Base-by-base conservation (phyloP, 208 protist genomes). In the Leishmania major region DNA sequence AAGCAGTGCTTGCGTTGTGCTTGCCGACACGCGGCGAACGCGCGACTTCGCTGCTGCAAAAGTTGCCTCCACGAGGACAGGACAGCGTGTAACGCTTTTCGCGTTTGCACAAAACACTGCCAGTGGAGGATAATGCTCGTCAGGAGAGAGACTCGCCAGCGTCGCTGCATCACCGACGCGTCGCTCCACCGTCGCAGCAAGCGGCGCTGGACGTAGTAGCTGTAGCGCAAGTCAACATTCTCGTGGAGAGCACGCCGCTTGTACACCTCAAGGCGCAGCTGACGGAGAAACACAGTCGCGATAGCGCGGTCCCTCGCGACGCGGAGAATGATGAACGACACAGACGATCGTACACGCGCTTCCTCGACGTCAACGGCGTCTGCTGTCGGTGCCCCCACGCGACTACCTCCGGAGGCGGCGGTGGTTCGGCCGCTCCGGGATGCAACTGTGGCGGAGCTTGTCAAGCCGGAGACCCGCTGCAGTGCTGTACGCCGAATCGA, bases 321-420 rank as follows among this genome's bases (percentile, higher is more conserved):
- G 25, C 88, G 81, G 51, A 97, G 78, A 64, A 97, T 87, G 47
- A 97, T 69, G 13, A 96, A 45, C 35, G 92, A 89, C 22, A 96
- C 82, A 49, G 94, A 97, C 13, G 59, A 88, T 28, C 22, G 66
- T 43, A 83, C 66, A 7, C 15, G 28, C 31, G 73, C 74, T 60
- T 80, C 80, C 53, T 79, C 35, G 35, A 45, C 31, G n/a, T 79
- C 62, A 19, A 59, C 37, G n/a, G 40, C 7, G 70, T 31, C 45
- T 47, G 45, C 2, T 22, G 25, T 74, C 70, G 70, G 11, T 17
- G 22, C 74, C 22, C 47, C 25, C 5, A 25, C 49, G 13, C 59
- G 31, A 55, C 51, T 19, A 51, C 62, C 25, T 72, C 28, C 55
- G 11, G 57, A 62, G 43, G 37, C 10, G 10, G 8, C 47, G 43